Evolutionary conservation across 352 stramenopile genomes (phyloP), one percentile per base, ranked within the genome.

Genomic region (Phytophthora parvispora): DNA sequence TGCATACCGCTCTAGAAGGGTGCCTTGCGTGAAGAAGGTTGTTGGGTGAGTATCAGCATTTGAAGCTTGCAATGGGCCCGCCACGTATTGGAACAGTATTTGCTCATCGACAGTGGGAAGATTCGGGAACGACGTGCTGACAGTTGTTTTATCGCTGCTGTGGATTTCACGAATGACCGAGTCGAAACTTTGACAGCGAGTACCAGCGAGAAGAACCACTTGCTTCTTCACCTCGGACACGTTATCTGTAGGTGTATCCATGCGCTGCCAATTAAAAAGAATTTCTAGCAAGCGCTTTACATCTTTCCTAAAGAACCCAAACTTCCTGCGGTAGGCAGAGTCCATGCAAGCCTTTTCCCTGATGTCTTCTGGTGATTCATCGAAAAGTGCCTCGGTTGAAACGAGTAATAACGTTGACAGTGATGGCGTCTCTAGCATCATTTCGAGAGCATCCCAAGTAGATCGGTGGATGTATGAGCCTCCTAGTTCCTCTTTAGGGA

Each of bases 361-460:
- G 7, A 75, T 63, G 27, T 86, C 74, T 69, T 86, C 77, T 0
- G 81, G 43, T 18, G 78, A 86, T n/a, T 92, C 77, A 40, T 86
- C 77, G 16, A 91, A 22, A 1, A 91, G 56, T 4, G 78, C 27
- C 8, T 80, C 65, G 3, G 54, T 65, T 0, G 69, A 78, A 20
- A 89, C 50, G 15, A 92, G n/a, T 2, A 87, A 40, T 7, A 90
- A 29, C 3, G 55, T 55, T 8, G 49, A 60, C n/a, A 92, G 25
- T 1, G 38, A 54, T 7, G 83, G 80, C 3, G 64, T 78, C n/a
- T 52, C 54, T 22, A 92, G 50, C 36, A 90, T 81, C 2, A 50
- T 42, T 13, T 64, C 20, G 18, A 92, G 57, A 4, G 49, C 47
- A 7, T 53, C 43, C 84, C 84, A 90, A 2, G 59, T 72, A 13